phyloP scores from a whole-genome alignment of 495 filamentous ascomycete species.

The Endocarpon pusillum region DNA sequence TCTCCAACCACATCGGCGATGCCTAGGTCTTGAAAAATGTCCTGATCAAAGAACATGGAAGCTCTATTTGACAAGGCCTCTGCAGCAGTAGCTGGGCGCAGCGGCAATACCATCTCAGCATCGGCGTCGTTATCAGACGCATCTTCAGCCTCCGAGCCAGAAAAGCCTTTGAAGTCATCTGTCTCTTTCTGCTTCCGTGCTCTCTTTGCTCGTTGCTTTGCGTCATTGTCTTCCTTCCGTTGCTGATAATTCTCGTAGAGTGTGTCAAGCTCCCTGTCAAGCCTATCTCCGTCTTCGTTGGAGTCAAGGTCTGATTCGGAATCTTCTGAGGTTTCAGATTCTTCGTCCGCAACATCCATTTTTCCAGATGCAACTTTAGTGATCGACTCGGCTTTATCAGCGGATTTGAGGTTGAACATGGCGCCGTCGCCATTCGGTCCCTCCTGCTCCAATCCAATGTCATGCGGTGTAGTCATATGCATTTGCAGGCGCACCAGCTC shows the following conservation, averaged over 20 bases:
- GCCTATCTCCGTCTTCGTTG: conserved; percentile 62
- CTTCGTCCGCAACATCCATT: conserved; percentile 42
- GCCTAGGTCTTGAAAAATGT: conserved; percentile 73
- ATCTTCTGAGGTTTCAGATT: conserved; percentile 42
- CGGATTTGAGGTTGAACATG: conserved; percentile 66
- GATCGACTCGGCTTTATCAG: conserved; percentile 56
- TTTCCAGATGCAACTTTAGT: conserved; percentile 59
- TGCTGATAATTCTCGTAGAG: conserved; percentile 80
- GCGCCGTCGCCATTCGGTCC: conserved; percentile 56
- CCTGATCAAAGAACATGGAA: conserved; percentile 81
- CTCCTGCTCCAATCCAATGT: conserved; percentile 87
- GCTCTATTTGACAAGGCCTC: conserved; percentile 64
- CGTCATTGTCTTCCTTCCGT: conserved; percentile 55
- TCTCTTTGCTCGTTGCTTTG: conserved; percentile 80
- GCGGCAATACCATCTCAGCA: conserved; percentile 29
- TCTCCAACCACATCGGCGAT: conserved; percentile 18
- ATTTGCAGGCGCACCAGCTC: conserved; percentile 89
- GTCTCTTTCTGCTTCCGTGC: conserved; percentile 66
- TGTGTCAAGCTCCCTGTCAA: conserved; percentile 70
- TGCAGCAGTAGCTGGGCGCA: conserved; percentile 25
- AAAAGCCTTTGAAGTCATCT: conserved; percentile 84
- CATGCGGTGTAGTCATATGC: conserved; percentile 88
- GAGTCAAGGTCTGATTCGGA: conserved; percentile 39
- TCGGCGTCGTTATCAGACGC: conserved; percentile 33
- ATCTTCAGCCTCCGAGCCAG: conserved; percentile 46